Evolutionary conservation across 257 asterid species (phyloP).

Genomic region (Haberlea rhodopensis): DNA sequence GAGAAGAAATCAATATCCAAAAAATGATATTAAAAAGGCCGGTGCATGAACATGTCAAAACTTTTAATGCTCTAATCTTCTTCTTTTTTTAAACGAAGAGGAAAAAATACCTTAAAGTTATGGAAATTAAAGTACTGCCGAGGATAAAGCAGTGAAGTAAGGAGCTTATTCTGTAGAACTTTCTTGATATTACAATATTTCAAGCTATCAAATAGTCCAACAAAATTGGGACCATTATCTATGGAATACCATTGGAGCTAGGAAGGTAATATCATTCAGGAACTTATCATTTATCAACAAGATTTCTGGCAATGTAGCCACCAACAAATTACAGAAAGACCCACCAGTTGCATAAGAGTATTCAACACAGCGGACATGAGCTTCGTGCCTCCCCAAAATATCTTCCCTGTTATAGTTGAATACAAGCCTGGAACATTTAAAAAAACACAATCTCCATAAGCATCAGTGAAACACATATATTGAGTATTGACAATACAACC

Average conservation of each 20-base stretch:
- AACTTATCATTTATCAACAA: no score
- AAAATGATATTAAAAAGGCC: no score
- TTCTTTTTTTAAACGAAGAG: not conserved
- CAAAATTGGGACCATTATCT: not conserved
- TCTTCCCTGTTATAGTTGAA: slow-evolving; percentile 66
- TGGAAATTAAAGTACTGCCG: not conserved
- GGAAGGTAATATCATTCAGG: no score
- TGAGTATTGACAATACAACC: not conserved
- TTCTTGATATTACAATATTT: not conserved
- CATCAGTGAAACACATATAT: not conserved
- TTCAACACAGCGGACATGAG: slow-evolving; percentile 80
- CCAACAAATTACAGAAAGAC: slow-evolving; percentile 16
- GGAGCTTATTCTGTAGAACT: not conserved
- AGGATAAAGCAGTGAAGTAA: not conserved
- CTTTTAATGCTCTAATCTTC: no score
- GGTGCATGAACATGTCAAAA: no score
- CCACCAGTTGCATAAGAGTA: slow-evolving; percentile 79
- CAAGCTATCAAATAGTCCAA: not conserved
- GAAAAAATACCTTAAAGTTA: not conserved
- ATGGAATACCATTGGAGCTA: not conserved
- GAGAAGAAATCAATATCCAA: no score
- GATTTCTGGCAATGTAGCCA: not conserved
- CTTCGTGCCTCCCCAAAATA: slow-evolving; percentile 70
- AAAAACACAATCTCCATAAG: slow-evolving; percentile 9
- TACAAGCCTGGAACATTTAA: slow-evolving; percentile 39